These are phyloP conservation scores for Aspergillus calidoustus DNA, from an alignment of 2,329 filamentous ascomycete species.

Conservation along the genomic window DNA sequence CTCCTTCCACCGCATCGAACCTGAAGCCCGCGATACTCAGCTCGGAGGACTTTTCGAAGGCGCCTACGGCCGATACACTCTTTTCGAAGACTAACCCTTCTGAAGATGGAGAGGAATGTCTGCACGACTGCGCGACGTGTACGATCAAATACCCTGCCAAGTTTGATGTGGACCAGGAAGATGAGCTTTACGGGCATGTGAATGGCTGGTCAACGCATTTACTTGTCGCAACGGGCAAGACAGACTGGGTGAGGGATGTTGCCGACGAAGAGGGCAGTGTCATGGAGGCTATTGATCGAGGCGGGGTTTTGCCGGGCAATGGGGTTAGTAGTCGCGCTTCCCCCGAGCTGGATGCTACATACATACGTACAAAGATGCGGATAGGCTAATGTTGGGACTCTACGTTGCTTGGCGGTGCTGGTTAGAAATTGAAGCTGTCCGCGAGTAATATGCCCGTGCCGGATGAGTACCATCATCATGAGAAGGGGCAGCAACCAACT, in stretches of 20 bases:
- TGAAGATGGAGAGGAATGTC: constrained; percentile 85
- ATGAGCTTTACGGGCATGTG: constrained; percentile 81
- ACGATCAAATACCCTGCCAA: constrained; percentile 76
- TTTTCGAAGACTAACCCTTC: constrained; percentile 77
- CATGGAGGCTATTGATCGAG: constrained; percentile 72
- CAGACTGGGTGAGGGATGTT: constrained; percentile 90
- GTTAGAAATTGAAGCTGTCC: constrained; percentile 81
- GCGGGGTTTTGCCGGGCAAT: constrained; percentile 46
- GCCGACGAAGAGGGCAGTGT: constrained; percentile 84
- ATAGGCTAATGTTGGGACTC: constrained; percentile 17
- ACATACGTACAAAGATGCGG: not conserved
- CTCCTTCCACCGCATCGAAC: constrained; percentile 18
- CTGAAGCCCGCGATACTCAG: constrained; percentile 17
- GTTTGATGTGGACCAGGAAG: constrained; percentile 72
- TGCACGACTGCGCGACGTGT: constrained; percentile 84
- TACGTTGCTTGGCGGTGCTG: not conserved
- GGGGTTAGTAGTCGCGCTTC: constrained; percentile 38
- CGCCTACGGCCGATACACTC: constrained; percentile 57
- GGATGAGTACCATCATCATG: constrained; percentile 60
- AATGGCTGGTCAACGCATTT: constrained; percentile 89
- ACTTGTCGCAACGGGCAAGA: constrained; percentile 92
- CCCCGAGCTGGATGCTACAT: not conserved
- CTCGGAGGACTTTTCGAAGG: constrained; percentile 52
- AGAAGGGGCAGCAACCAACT: constrained; percentile 68
- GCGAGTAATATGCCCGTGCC: constrained; percentile 90